A percentile compares a stretch with the other conserved stretches of the same genome.
phyloP scores from a whole-genome alignment of 164 flowering plant species.

The Vitis labrusca region DNA sequence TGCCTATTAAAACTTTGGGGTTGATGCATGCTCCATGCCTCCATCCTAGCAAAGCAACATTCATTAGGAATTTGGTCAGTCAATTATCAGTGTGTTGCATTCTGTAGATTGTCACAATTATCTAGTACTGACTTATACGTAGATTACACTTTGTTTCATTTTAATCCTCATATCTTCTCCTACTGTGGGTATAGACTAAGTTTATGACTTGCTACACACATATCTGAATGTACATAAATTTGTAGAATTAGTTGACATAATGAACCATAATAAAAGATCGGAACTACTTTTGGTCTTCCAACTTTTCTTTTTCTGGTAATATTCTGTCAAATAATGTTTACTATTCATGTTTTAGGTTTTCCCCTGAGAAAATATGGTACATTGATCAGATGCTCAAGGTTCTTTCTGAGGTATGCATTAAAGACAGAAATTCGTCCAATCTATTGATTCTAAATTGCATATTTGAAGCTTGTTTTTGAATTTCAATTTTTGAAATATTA shows the following conservation, averaged over 20 bases:
- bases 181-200: not conserved
- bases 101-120: not conserved
- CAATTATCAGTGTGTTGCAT: not conserved
- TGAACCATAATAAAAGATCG: not conserved
- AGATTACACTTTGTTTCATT: not conserved
- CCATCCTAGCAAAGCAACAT: not conserved
- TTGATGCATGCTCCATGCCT: no score
- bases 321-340: not conserved
- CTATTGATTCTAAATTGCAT: not conserved
- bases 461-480: not conserved
- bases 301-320: not conserved
- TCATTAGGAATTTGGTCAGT: not conserved
- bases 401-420: slow-evolving; percentile 75
- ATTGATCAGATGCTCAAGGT: slow-evolving; percentile 98
- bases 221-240: no score
- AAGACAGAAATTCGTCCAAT: not conserved
- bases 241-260: not conserved
- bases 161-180: not conserved
- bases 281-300: not conserved
- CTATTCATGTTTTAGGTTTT: slow-evolving; percentile 59
- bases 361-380: slow-evolving; percentile 92
- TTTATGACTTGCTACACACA: no score
- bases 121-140: not conserved
- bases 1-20: no score
- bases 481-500: not conserved